phyloP scores from a whole-genome alignment of 2,329 filamentous ascomycete genomes.

The Didymella sp. region DNA sequence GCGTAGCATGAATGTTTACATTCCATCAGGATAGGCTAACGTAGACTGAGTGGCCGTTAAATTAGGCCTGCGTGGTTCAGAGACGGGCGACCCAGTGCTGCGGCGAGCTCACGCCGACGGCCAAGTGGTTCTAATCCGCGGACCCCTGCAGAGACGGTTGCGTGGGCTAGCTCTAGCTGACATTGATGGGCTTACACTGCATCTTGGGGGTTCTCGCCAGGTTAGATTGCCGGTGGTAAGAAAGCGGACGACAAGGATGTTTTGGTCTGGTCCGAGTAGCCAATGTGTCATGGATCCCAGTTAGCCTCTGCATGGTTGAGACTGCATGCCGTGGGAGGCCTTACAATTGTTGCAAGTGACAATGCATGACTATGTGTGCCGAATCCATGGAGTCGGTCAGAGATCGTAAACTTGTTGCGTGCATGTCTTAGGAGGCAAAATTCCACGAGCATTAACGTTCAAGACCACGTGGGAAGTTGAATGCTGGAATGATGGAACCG shows the following conservation, averaged over 20 bases:
- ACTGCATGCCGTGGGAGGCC: neutral
- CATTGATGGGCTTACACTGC: neutral
- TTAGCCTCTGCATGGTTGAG: neutral
- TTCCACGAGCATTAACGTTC: neutral
- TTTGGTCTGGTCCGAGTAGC: neutral
- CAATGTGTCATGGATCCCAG: neutral
- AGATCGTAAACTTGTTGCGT: neutral
- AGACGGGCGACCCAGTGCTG: neutral
- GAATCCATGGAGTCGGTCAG: neutral
- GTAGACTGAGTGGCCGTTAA: neutral
- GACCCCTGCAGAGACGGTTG: constrained; percentile 1
- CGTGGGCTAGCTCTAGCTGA: neutral
- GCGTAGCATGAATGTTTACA: neutral
- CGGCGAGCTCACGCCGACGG: neutral
- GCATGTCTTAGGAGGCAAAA: neutral
- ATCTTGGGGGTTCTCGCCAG: neutral
- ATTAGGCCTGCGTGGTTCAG: neutral
- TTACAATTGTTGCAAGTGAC: neutral
- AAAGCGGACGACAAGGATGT: neutral
- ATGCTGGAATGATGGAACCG: neutral
- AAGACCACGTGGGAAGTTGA: neutral
- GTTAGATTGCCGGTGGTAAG: neutral
- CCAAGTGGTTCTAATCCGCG: neutral
- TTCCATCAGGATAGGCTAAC: neutral
- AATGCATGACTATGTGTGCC: neutral